These are phyloP conservation scores for Aspergillus fumigatiaffinis DNA, from an alignment of 2,329 filamentous ascomycete species.

Conservation along the genomic window DNA sequence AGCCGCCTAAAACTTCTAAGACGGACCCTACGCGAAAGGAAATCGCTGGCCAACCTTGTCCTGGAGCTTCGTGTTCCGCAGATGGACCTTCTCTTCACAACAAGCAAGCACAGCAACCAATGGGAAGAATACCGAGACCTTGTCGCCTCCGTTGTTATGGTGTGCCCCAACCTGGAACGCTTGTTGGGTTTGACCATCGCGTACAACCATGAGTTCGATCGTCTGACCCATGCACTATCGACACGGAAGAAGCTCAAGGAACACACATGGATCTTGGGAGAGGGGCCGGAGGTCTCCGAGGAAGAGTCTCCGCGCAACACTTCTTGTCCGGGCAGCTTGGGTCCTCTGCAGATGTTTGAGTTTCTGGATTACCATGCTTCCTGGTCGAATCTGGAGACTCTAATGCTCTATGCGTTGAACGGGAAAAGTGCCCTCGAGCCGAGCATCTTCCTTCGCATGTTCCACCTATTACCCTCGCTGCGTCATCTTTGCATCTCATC, in stretches of 20 bases:
- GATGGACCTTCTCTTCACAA: constrained; percentile 40
- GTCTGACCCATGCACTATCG: constrained; percentile 53
- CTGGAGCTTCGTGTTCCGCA: constrained; percentile 52
- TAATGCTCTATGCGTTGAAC: constrained; percentile 49
- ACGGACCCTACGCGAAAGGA: constrained; percentile 51
- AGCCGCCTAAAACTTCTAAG: constrained; percentile 52
- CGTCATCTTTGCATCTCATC: constrained; percentile 53
- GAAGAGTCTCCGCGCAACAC: constrained; percentile 35
- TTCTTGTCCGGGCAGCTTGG: constrained; percentile 42
- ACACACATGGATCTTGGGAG: constrained; percentile 54
- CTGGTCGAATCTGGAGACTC: constrained; percentile 50
- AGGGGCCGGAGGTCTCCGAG: constrained; percentile 39
- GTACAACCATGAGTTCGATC: constrained; percentile 52
- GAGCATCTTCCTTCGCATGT: constrained; percentile 51
- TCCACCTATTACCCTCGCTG: constrained; percentile 51
- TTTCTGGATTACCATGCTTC: constrained; percentile 53
- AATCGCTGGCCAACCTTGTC: constrained; percentile 50
- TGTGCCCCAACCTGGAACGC: constrained; percentile 55
- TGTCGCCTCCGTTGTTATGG: constrained; percentile 55
- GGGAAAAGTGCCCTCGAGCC: constrained; percentile 47
- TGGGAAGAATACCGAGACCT: constrained; percentile 50
- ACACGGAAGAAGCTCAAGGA: constrained; percentile 52
- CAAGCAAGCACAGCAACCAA: constrained; percentile 37
- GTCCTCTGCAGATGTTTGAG: constrained; percentile 47
- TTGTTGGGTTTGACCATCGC: constrained; percentile 52